Conservation (phyloP, 1,139 yeast species). For the Kluyveromyces marxianus region DNA sequence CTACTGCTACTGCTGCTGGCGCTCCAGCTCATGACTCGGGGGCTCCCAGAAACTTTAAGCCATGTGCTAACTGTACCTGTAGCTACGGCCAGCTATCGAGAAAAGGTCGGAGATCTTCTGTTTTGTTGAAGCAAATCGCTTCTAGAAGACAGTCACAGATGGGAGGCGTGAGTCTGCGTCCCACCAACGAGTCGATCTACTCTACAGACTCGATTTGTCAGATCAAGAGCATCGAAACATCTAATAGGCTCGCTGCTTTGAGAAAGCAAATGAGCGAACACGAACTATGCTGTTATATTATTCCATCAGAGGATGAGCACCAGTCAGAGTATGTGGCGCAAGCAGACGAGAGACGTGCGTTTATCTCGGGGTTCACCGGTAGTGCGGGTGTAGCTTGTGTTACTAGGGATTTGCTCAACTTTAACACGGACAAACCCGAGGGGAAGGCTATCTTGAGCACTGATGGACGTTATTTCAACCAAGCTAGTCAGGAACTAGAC, state of each 20-base stretch:
- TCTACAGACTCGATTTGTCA: constrained; percentile 34
- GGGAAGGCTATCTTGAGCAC: constrained; percentile 75
- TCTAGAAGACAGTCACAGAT: constrained; percentile 14
- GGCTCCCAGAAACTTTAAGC: constrained; percentile 29
- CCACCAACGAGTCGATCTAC: constrained; percentile 31
- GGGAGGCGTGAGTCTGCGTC: constrained; percentile 11
- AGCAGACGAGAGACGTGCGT: constrained; percentile 76
- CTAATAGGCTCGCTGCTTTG: constrained; percentile 51
- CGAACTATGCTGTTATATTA: constrained; percentile 68
- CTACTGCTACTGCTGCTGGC: constrained; percentile 7
- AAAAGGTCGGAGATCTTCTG: constrained; percentile 47
- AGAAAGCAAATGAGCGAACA: constrained; percentile 58
- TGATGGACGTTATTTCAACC: constrained; percentile 90
- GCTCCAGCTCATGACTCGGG: constrained; percentile 6
- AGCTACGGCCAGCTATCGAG: constrained; percentile 73
- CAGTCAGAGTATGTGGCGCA: constrained; percentile 82
- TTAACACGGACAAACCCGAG: constrained; percentile 32
- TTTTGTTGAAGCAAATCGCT: constrained; percentile 31
- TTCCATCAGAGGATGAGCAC: constrained; percentile 92
- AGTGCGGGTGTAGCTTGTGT: constrained; percentile 91
- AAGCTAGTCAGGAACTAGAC: constrained; percentile 83
- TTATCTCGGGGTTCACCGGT: constrained; percentile 87
- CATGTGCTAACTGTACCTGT: constrained; percentile 71
- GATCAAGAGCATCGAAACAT: constrained; percentile 45
- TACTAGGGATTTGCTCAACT: constrained; percentile 53